Base-by-base conservation (phyloP, 2,329 filamentous ascomycete genomes). In the Colletotrichum paranaense region DNA sequence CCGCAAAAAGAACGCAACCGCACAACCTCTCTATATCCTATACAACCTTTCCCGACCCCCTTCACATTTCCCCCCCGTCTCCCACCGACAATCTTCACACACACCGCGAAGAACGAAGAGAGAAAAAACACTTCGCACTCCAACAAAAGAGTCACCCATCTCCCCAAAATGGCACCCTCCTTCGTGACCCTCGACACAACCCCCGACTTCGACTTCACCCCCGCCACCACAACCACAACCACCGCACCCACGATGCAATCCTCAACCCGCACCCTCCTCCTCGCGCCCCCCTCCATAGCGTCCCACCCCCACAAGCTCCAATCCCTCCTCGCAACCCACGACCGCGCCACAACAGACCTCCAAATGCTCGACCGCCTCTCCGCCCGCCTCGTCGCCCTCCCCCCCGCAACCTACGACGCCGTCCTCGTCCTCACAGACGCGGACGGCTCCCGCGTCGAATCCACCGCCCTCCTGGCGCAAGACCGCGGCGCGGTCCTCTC, bases 281-380 rank as follows among this genome's bases (percentile, higher is more conserved):
- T 98, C 74, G 95, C 96, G 38, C 96, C 97, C 66, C 95, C 97
- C 14, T 97, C 95, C 28, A 90, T 98, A 78, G 93, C 97, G 77
- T 91, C 94, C 68, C 93, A 97, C 83, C 94, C 95, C 77, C 92
- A 94, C 77, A 91, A 91, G 78, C 88, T 98, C 76, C 89, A 91
- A 76, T 86, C 87, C 76, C 87, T 97, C 75, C 90, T 97, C 79
- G 87, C 91, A 72, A 86, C 91, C 70, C 92, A 94, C 85, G 92
- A 97, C 82, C 92, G 95, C 80, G 86, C 88, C 75, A 87, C 89
- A 58, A 96, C 95, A 75, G 97, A 99, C 81, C 88, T 99, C 66
- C 97, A 98, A 83, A 99, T 99, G 97, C 93, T 99, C 74, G 97
- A 99, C 85, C 94, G 97, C 64, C 90, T 99, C 53, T 91, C 94